These are phyloP conservation scores for Leccinum proximum DNA, from an alignment of 1,284 basidiomycete species.

Conservation along the genomic window DNA sequence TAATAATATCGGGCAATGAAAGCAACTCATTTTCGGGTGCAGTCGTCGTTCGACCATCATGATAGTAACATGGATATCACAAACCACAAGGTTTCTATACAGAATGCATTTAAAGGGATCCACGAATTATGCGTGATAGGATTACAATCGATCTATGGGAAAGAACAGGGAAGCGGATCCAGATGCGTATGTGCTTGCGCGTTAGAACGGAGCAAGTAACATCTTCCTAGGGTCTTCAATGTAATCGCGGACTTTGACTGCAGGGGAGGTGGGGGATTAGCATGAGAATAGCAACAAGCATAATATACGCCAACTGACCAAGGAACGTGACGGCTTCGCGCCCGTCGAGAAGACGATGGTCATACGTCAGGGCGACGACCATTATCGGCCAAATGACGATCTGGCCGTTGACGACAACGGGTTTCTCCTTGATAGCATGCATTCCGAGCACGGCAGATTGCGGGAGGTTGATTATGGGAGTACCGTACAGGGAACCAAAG, in stretches of 20 bases:
- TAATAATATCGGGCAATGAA: too few relatives aligned
- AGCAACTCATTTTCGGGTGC: too few relatives aligned
- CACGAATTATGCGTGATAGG: slow-evolving; percentile 14
- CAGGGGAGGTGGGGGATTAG: slow-evolving; percentile 28
- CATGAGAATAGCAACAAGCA: slow-evolving; percentile 1
- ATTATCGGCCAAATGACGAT: slow-evolving; percentile 97
- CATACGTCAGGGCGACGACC: slow-evolving; percentile 94
- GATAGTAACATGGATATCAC: background rate
- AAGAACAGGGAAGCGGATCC: slow-evolving; percentile 1
- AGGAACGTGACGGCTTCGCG: slow-evolving; percentile 98
- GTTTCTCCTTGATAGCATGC: slow-evolving; percentile 95
- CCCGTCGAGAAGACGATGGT: slow-evolving; percentile 95
- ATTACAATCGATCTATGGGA: slow-evolving; percentile 10
- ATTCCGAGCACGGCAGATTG: slow-evolving; percentile 96
- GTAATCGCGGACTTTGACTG: slow-evolving; percentile 63
- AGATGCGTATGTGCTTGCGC: slow-evolving; percentile 1
- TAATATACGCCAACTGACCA: slow-evolving; percentile 49
- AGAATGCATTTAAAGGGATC: slow-evolving; percentile 2
- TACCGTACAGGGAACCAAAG: slow-evolving; percentile 96
- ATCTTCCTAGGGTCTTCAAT: slow-evolving; percentile 57
- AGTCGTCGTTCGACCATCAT: too few relatives aligned
- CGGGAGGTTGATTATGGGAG: slow-evolving; percentile 97
- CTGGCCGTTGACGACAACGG: slow-evolving; percentile 92
- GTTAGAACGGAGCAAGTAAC: slow-evolving; percentile 38
- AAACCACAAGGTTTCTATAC: slow-evolving; percentile 4